Evolutionary conservation across 805 yeast species (phyloP), one percentile per base, ranked within the genome.

Genomic region (Barnettozyma sp.): DNA sequence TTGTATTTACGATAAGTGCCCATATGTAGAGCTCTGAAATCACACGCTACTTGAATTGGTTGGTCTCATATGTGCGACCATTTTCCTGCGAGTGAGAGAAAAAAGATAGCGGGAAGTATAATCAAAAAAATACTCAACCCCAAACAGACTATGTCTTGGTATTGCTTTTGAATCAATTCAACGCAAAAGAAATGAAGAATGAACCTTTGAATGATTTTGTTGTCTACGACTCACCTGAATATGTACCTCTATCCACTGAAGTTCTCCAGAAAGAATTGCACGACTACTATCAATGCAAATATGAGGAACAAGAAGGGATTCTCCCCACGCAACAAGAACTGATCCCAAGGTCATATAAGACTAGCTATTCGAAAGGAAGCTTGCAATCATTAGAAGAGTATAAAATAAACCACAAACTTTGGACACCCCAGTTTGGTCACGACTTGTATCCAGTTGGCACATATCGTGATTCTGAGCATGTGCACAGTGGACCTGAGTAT

Each of bases 401-500:
- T 10, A 30, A 22, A 15, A 20, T 26, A 6, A 13, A 30, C 7
- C 46, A 43, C 15, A 43, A 35, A 19, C 22, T 38, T 5, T 43
- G 46, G 46, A 26, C 16, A 3, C 40, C 46, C n/a, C 18, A 24
- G 10, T 22, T 37, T 21, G 26, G 20, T 5, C n/a, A 12, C n/a
- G 27, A 23, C 16, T 12, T 29, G 6, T 29, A 29, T 9, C 36
- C 36, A 10, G 24, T 25, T 2, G 36, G 36, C 7, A 24, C 14
- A 9, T 24, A 19, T 11, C 34, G 40, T 24, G 34, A 28, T 24
- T 20, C 30, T 19, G 21, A 25, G 4, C 26, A 24, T 5, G 15
- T 29, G 9, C 32, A 34, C 20, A 31, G 22, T 17, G 28, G 24
- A 16, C 17, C 21, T 5, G 28, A 34, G 9, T 34, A 15, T 22